Percentiles rank a stretch among this genome's conserved stretches.
Conservation (phyloP, 1,139 yeast species). For the Eremothecium gossypii region DNA sequence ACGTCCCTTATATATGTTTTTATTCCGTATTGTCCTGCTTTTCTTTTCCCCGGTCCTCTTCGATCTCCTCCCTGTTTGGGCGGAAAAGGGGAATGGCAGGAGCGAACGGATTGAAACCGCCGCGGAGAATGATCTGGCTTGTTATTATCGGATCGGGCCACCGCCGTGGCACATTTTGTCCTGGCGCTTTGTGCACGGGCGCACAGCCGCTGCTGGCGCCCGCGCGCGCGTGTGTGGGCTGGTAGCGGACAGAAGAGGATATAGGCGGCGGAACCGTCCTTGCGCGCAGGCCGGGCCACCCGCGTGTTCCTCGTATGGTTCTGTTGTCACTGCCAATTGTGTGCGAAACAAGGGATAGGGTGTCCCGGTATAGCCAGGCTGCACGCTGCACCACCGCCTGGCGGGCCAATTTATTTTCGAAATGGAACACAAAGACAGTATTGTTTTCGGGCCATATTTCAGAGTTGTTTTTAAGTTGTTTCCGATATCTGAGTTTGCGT, state of each 20-base stretch:
- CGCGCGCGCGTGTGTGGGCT: too few species aligned
- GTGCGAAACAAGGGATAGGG: neutral
- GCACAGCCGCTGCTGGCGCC: too few species aligned
- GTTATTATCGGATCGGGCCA: constrained; percentile 1
- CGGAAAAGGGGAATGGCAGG: neutral
- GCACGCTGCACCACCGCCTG: too few species aligned
- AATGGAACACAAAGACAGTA: too few species aligned
- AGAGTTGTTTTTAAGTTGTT: too few species aligned
- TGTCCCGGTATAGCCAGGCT: neutral
- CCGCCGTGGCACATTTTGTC: neutral
- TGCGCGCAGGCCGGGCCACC: too few species aligned
- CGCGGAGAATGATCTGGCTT: constrained; percentile 3
- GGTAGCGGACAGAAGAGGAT: too few species aligned
- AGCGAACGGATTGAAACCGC: constrained; percentile 3
- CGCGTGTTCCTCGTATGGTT: neutral
- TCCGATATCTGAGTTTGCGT: too few species aligned
- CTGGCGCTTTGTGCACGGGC: constrained; percentile 1
- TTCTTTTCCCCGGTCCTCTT: neutral
- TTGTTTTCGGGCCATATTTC: too few species aligned
- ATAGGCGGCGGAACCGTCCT: too few species aligned
- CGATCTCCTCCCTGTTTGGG: constrained; percentile 1
- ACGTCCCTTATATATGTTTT: constrained; percentile 3
- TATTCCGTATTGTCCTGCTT: neutral
- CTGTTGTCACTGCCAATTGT: neutral
- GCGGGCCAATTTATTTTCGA: too few species aligned